These are phyloP conservation scores for Copromyces sp. DNA, from an alignment of 495 filamentous ascomycete genomes.

Conservation along the genomic window DNA sequence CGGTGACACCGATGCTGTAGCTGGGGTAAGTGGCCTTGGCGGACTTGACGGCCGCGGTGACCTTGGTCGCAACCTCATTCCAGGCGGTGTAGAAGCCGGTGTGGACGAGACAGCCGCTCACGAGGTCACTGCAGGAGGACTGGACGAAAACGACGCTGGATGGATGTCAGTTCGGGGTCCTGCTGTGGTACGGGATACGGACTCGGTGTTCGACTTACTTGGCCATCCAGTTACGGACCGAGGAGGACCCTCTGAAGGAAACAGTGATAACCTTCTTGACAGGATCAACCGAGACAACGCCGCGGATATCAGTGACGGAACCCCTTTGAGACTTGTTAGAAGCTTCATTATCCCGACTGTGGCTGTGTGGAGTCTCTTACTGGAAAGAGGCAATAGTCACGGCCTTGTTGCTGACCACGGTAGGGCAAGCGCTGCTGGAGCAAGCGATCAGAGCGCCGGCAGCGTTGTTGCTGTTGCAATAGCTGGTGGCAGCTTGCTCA, in stretches of 20 bases:
- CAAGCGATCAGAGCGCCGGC: constrained; percentile 49
- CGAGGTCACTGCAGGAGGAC: constrained; percentile 20
- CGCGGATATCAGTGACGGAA: constrained; percentile 49
- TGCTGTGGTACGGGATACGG: constrained; percentile 1
- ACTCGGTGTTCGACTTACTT: constrained; percentile 39
- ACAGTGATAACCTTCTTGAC: constrained; percentile 54
- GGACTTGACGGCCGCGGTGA: constrained; percentile 14
- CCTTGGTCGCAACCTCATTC: constrained; percentile 18
- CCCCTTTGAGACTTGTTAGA: constrained; percentile 29
- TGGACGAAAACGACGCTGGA: constrained; percentile 23
- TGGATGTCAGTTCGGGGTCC: neutral
- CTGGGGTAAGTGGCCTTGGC: constrained; percentile 30
- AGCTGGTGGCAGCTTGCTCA: constrained; percentile 60
- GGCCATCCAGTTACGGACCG: constrained; percentile 56
- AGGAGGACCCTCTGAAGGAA: constrained; percentile 56
- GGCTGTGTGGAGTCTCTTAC: constrained; percentile 30
- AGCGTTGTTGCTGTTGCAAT: constrained; percentile 48
- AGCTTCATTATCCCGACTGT: neutral
- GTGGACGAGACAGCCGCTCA: constrained; percentile 26
- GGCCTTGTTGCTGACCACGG: constrained; percentile 44
- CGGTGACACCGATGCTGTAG: constrained; percentile 49
- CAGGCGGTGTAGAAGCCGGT: constrained; percentile 30
- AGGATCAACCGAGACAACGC: constrained; percentile 58
- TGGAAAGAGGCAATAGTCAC: constrained; percentile 46
- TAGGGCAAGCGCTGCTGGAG: constrained; percentile 47